phyloP scores from a whole-genome alignment of 306 rosid species.

The Nissolia schottii region DNA sequence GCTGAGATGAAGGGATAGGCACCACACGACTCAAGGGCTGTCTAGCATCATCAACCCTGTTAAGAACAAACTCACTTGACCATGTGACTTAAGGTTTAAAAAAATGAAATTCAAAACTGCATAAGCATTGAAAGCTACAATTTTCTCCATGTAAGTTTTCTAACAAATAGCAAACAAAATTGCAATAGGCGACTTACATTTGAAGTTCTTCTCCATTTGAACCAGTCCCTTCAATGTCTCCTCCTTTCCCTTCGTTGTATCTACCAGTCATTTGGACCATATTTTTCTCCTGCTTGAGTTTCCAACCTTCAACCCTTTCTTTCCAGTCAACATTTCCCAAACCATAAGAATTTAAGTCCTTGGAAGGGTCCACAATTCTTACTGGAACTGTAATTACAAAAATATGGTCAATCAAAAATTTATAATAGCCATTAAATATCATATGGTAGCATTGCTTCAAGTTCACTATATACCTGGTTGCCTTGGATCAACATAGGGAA shows the following conservation, averaged over 20 bases:
- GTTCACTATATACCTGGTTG: constrained; percentile 68
- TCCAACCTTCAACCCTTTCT: constrained; percentile 99
- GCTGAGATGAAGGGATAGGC: constrained; percentile 79
- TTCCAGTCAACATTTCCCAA: constrained; percentile 99
- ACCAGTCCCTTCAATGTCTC: constrained; percentile 95
- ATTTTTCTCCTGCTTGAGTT: constrained; percentile 90
- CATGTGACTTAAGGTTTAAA: constrained; percentile 5
- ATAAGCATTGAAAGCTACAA: constrained; percentile 8
- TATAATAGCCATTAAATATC: constrained; percentile 13
- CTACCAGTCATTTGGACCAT: constrained; percentile 71
- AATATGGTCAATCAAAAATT: constrained; percentile 12
- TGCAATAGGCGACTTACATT: constrained; percentile 50
- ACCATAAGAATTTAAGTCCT: constrained; percentile 93
- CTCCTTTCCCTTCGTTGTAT: constrained; percentile 85
- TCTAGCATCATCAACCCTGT: constrained; percentile 95
- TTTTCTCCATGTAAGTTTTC: not conserved
- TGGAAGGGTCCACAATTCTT: constrained; percentile 88
- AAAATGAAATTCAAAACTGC: constrained; percentile 6
- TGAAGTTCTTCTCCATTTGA: constrained; percentile 98
- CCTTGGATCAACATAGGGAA: constrained; percentile 69
- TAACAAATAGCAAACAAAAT: not conserved
- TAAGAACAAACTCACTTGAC: constrained; percentile 8
- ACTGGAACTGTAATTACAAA: constrained; percentile 65
- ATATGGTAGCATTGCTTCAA: constrained; percentile 2
- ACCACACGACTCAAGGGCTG: constrained; percentile 95